Percentiles rank a stretch among this genome's conserved stretches.
These are phyloP conservation scores for Avena eriantha DNA, from an alignment of 176 grass and related monocot species.

Conservation along the genomic window DNA sequence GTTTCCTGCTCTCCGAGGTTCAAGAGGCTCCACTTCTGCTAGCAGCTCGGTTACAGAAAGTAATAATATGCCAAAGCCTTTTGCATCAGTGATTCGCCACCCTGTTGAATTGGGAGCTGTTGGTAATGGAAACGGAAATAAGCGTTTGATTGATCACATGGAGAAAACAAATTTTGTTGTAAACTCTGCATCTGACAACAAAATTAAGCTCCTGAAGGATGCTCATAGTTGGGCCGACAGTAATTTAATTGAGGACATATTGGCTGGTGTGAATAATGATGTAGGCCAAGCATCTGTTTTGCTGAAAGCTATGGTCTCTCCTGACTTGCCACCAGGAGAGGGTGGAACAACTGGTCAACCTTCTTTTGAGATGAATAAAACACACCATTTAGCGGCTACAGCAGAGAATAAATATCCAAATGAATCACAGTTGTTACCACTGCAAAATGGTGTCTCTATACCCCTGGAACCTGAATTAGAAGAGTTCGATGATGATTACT, in stretches of 20 bases:
- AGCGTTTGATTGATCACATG: neutral
- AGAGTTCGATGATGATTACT: conserved; percentile 69
- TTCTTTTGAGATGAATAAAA: conserved; percentile 48
- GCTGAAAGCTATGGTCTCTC: conserved; percentile 69
- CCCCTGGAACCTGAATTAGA: conserved; percentile 70
- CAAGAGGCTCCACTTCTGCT: conserved; percentile 32
- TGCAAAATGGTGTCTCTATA: conserved; percentile 41
- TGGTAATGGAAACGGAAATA: conserved; percentile 1
- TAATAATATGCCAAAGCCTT: conserved; percentile 57
- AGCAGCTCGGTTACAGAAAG: conserved; percentile 39
- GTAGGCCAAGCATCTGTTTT: conserved; percentile 63
- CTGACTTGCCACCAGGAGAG: conserved; percentile 42
- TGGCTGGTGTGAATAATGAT: conserved; percentile 79
- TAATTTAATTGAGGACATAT: conserved; percentile 78
- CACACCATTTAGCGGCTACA: neutral
- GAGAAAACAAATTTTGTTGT: conserved; percentile 25
- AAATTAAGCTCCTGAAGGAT: conserved; percentile 68
- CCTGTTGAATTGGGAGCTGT: conserved; percentile 37
- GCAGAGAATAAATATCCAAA: conserved; percentile 41
- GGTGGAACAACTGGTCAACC: conserved; percentile 32
- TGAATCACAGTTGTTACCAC: conserved; percentile 41
- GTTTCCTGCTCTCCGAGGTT: conserved; percentile 64
- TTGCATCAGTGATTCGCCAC: conserved; percentile 60
- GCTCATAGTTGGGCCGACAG: conserved; percentile 72
- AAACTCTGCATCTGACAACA: conserved; percentile 29